Evolutionary conservation across 805 yeast species (phyloP), one percentile per base, ranked within the genome.

Genomic region (Zygoascus flipseniorum): DNA sequence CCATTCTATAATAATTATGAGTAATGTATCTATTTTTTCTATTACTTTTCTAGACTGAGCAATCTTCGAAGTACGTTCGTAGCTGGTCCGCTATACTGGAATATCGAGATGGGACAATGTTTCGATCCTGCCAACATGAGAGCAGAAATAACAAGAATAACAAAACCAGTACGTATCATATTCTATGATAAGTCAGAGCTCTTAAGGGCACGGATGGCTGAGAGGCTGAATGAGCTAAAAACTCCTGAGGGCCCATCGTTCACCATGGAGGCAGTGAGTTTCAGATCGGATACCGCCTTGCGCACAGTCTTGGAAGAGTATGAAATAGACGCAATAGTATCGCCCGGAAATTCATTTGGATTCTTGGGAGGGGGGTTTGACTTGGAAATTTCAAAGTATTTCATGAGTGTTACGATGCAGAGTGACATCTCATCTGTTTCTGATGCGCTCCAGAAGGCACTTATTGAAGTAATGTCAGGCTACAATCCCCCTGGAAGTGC

Each of bases 341-440:
- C 81, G 1, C 81, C 82, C 1, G 82, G 81, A 1, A 78, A 78
- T 54, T 73, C 79, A 2, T 66, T 72, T 51, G 81, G 81, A 3
- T 72, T 67, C 48, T 65, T 78, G 58, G 78, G 77, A 2, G 82
- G 82, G 1, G 82, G 82, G 0, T 75, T 77, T 59, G 82, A 78
- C 59, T 58, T 60, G 46, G 72, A 69, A 0, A 56, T 73, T 20
- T 71, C 75, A 1, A 47, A 57, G 5, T 60, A 65, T 48, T 72
- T 65, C 52, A 46, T n/a, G 13, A 35, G 55, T 19, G 47, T 51
- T 1, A 39, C 39, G 18, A 28, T 20, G 16, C 31, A 31, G 14
- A 13, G 2, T 19, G 65, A 60, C 43, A 50, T 55, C 51, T 18
- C 43, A 18, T 45, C 53, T 26, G 37, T 58, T 11, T 45, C 59